Conservation (phyloP, 2,329 filamentous ascomycete species). For the Macrophomina phaseolina region DNA sequence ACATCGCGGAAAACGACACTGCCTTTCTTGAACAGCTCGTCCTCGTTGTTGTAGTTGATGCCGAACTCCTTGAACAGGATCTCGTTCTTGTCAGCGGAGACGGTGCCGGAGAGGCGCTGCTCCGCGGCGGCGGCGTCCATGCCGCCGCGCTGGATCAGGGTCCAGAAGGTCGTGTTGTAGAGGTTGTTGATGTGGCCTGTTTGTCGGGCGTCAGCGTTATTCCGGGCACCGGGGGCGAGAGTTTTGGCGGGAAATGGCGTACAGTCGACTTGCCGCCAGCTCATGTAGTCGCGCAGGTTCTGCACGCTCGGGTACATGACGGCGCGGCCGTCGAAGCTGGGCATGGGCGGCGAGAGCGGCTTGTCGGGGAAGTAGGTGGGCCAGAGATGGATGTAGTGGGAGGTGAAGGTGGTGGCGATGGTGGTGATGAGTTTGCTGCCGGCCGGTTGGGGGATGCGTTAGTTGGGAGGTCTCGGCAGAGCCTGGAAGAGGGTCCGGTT, state of each 20-base stretch:
- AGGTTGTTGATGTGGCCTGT: slow-evolving; percentile 96
- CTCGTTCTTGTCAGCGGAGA: slow-evolving; percentile 91
- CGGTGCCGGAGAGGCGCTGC: slow-evolving; percentile 77
- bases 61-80: slow-evolving; percentile 87
- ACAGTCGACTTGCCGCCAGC: slow-evolving; percentile 98
- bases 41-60: slow-evolving; percentile 98
- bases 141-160: slow-evolving; percentile 77
- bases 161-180: slow-evolving; percentile 98
- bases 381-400: slow-evolving; percentile 88
- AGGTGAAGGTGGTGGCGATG: slow-evolving; percentile 90
- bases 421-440: slow-evolving; percentile 86
- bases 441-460: too few species aligned
- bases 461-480: too few species aligned
- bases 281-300: slow-evolving; percentile 92
- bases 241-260: slow-evolving; percentile 40
- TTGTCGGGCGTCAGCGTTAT: not conserved
- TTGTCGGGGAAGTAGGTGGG: slow-evolving; percentile 73
- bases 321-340: slow-evolving; percentile 90
- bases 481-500: too few species aligned
- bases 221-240: not conserved
- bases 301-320: slow-evolving; percentile 84
- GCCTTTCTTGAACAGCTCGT: slow-evolving; percentile 90
- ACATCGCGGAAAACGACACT: slow-evolving; percentile 84
- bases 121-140: slow-evolving; percentile 81
- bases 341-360: slow-evolving; percentile 72